Evolutionary conservation across 345 rosid species (phyloP).

Genomic region (Hibiscus syriacus): DNA sequence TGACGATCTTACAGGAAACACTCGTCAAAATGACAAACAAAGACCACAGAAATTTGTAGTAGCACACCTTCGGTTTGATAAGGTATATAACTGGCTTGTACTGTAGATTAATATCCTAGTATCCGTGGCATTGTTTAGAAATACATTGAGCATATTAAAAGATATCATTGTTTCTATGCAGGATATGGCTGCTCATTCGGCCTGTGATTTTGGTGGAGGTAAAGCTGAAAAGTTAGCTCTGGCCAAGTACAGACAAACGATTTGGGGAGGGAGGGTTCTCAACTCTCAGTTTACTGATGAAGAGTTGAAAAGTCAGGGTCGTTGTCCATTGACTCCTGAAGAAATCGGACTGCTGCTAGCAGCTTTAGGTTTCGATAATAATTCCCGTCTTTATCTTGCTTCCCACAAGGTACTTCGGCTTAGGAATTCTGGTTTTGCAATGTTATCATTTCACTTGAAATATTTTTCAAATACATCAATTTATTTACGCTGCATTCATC

Average conservation of each 20-base stretch:
- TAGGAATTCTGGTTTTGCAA: too few species aligned
- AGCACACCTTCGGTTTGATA: background rate
- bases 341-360: constrained; percentile 91
- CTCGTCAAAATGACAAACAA: too few species aligned
- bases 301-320: too few species aligned
- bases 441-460: too few species aligned
- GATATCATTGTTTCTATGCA: background rate
- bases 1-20: background rate
- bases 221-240: too few species aligned
- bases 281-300: background rate
- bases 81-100: background rate
- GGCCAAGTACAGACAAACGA: too few species aligned
- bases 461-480: background rate
- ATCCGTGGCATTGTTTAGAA: too few species aligned
- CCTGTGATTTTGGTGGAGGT: background rate
- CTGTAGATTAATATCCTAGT: too few species aligned
- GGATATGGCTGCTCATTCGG: background rate
- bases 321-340: constrained; percentile 99
- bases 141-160: too few species aligned
- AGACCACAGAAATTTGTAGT: background rate
- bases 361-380: constrained; percentile 84
- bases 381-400: too few species aligned
- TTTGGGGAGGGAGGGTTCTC: too few species aligned
- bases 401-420: too few species aligned
- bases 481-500: background rate